Base-by-base conservation (phyloP, 805 yeast species). In the Peterozyma toletana region DNA sequence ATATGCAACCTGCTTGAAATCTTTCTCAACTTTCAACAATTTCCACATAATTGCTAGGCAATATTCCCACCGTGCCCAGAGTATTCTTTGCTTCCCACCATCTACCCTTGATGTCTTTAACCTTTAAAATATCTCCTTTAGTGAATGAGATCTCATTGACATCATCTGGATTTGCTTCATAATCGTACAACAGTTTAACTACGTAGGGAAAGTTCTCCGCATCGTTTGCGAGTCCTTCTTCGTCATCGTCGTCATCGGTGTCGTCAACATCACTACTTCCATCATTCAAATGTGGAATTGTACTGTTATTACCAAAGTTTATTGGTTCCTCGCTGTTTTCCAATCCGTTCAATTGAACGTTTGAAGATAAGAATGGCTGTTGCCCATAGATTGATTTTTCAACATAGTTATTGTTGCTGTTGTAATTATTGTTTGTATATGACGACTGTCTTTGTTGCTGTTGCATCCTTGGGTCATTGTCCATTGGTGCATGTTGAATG, bases 71-170 rank as follows among this genome's bases (percentile, higher is more conserved):
- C 60, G 89, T 93, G 31, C 99, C 99, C 53, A 79, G 84, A 9
- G 83, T 73, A 57, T 90, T 78, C 61, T 85, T 79, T 35, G 96
- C 97, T 66, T 89, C 96, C 98, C 98, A 91, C 99, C 99, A 91
- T 66, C 95, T 82, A 38, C 97, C 97, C 51, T 86, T 86, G 45
- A 88, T 87, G 57, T 91, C 97, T 53, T 87, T 87, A 31, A 91
- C 95, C 55, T 83, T 88, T 61, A 91, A 73, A n/a, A 88, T 68
- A 62, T 91, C 98, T 44, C 93, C 96, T 62, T 90, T 88, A 50
- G 74, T 80, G 57, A 91, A 93, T 5, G 96, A 84, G 18, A 91
- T 77, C 66, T 91, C 99, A 57, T 90, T 89, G 49, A 84, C 88
- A 62, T 91, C 99, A 46, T 84, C 95, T 1, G 91, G 93, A 55